phyloP scores from a whole-genome alignment of 345 rosid genomes.

The Aegle marmelos region DNA sequence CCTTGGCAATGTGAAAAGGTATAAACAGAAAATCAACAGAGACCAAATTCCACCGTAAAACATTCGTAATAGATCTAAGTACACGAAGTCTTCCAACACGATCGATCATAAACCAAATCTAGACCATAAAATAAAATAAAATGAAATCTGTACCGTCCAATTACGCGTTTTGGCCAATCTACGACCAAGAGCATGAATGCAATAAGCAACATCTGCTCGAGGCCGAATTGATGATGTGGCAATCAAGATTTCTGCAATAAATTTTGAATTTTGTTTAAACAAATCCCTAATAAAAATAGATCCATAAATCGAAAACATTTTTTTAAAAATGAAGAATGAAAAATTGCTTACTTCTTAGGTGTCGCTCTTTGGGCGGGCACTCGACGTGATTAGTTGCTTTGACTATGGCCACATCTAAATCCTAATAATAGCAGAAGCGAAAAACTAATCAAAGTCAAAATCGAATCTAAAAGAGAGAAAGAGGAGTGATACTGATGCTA shows the following conservation, averaged over 20 bases:
- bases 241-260: conserved; percentile 56
- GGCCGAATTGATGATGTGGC: conserved; percentile 79
- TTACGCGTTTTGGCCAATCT: conserved; percentile 81
- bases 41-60: not conserved
- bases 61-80: not conserved
- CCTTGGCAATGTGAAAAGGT: not conserved
- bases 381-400: conserved; percentile 98
- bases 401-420: conserved; percentile 95
- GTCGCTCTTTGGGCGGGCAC: conserved; percentile 96
- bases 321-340: not conserved
- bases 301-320: not conserved
- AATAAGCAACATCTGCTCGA: conserved; percentile 90
- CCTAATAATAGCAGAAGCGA: conserved; percentile 41
- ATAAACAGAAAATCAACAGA: not conserved
- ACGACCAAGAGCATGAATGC: conserved; percentile 79
- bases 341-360: conserved; percentile 68
- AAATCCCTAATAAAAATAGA: conserved; percentile 17
- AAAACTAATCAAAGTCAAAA: conserved; percentile 9
- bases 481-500: not conserved
- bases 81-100: not conserved
- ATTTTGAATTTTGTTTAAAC: not conserved
- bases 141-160: conserved; percentile 64
- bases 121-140: not conserved
- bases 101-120: not conserved
- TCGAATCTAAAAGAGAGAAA: conserved; percentile 12